These are phyloP conservation scores for Dictyostelium citrinum DNA, from an alignment of 78 protist species.

Conservation along the genomic window DNA sequence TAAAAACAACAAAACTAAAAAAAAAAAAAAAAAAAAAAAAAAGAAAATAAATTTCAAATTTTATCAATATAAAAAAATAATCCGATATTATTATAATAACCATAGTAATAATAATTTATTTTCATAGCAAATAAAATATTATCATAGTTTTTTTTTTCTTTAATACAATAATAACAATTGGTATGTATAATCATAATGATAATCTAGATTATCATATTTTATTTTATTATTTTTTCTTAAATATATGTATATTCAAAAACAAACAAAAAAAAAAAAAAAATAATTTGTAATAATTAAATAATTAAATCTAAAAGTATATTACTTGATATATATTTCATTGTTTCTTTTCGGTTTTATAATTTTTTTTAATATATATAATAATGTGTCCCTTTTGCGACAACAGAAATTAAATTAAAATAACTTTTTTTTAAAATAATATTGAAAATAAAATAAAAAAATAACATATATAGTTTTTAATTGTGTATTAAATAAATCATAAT, in stretches of 20 bases:
- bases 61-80: not conserved
- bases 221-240: not conserved
- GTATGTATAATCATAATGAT: not conserved
- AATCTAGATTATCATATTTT: not conserved
- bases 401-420: not conserved
- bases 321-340: not conserved
- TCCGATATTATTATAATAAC: not conserved
- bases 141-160: not conserved
- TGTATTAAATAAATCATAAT: not conserved
- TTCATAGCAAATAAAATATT: not conserved
- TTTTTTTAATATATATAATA: not conserved
- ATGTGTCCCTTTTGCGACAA: not conserved
- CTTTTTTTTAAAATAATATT: not conserved
- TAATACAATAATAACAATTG: not conserved
- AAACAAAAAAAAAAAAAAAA: too few relatives aligned
- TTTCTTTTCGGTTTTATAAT: slow-evolving; percentile 5
- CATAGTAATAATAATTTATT: not conserved
- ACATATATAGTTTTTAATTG: not conserved
- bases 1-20: not conserved
- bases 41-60: not conserved
- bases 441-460: too few relatives aligned
- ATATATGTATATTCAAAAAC: too few relatives aligned
- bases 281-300: not conserved
- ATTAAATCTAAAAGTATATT: not conserved
- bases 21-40: not conserved